Evolutionary conservation across 495 filamentous ascomycete genomes (phyloP), one percentile per base, ranked within the genome.

Genomic region (Neurospora sp.): DNA sequence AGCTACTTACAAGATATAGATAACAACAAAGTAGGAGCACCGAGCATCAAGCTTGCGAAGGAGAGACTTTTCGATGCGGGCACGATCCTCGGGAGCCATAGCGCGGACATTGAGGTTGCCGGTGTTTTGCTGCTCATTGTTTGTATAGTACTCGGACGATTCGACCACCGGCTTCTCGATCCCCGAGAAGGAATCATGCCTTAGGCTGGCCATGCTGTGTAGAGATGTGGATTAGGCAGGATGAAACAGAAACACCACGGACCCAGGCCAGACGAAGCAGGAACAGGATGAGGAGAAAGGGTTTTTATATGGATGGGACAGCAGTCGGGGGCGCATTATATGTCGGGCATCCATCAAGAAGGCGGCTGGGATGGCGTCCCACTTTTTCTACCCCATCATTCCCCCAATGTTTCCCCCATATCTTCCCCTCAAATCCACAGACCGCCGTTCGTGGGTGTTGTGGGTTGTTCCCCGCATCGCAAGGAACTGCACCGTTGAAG

Each of bases 1-100:
- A 65, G 53, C 14, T 35, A 65, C 53, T 16, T 18, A 65, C 78
- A 94, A 84, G 77, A 94, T 91, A 78, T 93, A 94, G 71, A 86
- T 85, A 68, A 86, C 71, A 40, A 86, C 79, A 70, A 87, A 84
- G 22, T 82, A 72, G 44, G 76, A 76, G 75, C 82, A 84, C 45
- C 82, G 81, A 65, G 75, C 70, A 71, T 84, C 82, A n/a, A 84
- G 81, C 71, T 84, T 84, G 73, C 81, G 81, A 75, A 80, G 80
- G 70, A 84, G 70, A 4, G 77, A 78, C 76, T 81, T 83, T 73
- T 84, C 82, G 48, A 84, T 79, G 16, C 70, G 72, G 20, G 68
- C 71, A 35, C 82, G 82, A 18, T 75, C 80, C n/a, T 73, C 77
- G 10, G 81, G 80, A 40, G 77, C 73, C 82, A 84, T 82, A 70